Evolutionary conservation across 2,329 filamentous ascomycete species (phyloP).

Genomic region (Tolypocladium cylindrosporum): DNA sequence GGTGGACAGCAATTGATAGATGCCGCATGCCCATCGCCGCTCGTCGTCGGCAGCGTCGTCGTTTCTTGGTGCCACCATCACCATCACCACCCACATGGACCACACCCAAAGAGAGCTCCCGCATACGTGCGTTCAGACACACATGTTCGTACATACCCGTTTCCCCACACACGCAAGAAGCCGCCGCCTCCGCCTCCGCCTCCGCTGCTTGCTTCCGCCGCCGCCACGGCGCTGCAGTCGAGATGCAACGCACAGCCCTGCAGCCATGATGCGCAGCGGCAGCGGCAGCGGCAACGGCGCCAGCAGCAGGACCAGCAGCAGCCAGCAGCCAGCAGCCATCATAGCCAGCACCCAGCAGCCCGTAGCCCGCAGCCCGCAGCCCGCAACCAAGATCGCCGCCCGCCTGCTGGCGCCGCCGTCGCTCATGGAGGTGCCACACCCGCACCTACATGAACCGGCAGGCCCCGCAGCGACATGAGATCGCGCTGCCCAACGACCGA

Average conservation of each 20-base stretch:
- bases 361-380: no score
- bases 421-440: neutral
- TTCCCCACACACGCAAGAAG: neutral
- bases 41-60: neutral
- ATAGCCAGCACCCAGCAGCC: no score
- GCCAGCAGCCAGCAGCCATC: no score
- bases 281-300: neutral
- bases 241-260: neutral
- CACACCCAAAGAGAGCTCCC: neutral
- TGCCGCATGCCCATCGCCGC: neutral
- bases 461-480: neutral
- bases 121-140: neutral
- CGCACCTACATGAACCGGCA: neutral
- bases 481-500: neutral
- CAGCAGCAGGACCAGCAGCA: neutral
- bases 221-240: neutral
- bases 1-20: neutral
- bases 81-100: neutral
- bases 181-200: no score
- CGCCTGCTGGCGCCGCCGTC: neutral
- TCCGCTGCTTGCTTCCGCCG: neutral
- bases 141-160: neutral
- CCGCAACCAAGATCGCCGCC: neutral
- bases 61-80: neutral
- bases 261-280: constrained; percentile 4